Base-by-base conservation (phyloP, 148 eudicot genomes). In the Camellia sinensis region DNA sequence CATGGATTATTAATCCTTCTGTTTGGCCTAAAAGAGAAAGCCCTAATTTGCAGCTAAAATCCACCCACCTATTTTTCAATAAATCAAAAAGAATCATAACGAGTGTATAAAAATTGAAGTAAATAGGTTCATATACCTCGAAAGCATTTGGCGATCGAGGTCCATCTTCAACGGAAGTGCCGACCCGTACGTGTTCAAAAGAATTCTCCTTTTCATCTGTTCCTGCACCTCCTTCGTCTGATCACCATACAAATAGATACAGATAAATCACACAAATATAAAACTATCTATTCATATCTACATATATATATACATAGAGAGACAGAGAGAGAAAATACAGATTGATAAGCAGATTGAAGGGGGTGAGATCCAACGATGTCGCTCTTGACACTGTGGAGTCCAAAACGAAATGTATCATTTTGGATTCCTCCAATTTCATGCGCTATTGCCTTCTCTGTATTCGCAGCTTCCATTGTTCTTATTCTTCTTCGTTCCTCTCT, bases 131-230 rank as follows among this genome's bases (percentile, higher is more conserved):
- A 29, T 46, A 22, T 86, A 95, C 98, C 90, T 89, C 43, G 95
- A 89, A 18, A 91, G 89, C 80, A 95, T 91, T 69, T 95, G 91
- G 12, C 91, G 89, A 76, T 95, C 98, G 60, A 95, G 89, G 82
- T 95, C 97, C 92, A 91, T 84, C 86, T 90, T 93, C 80, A 91
- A 71, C 60, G 98, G 95, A 79, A 95, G 85, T 65, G 98, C 97
- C 19, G 98, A 87, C 3, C 98, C 98, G 71, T 92, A 95, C 46
- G 91, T 88, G 80, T 80, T 85, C 19, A 91, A 82, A 37, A 92
- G 83, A 60, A 91, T 64, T 69, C 82, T 83, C 83, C 87, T 87
- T 67, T 90, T 88, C 89, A 88, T 88, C 41, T 90, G 85, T 73
- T 91, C 92, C 71, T 89, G 80, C 37, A 78, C 83, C 78, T 71